A percentile compares a stretch with the other conserved stretches of the same genome.
Conservation (phyloP, 1,139 yeast species). For the Candida labiduridarum region DNA sequence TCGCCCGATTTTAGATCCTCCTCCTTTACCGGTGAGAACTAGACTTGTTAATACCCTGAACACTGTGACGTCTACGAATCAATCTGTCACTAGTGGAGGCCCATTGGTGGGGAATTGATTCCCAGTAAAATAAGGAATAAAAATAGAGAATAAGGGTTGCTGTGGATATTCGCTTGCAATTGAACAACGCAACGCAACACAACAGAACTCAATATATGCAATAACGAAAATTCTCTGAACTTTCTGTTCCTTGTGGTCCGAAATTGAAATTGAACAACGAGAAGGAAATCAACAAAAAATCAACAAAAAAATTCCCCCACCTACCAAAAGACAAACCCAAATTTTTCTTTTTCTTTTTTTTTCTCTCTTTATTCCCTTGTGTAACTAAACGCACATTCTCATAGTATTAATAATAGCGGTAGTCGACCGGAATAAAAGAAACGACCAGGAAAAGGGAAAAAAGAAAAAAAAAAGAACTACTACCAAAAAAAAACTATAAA, state of each 20-base stretch:
- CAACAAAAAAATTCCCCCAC: conserved; percentile 2
- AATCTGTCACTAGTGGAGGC: too few species aligned
- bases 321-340: not conserved
- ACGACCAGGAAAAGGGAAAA: conserved; percentile 1
- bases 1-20: not conserved
- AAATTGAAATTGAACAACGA: not conserved
- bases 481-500: conserved; percentile 4
- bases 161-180: too few species aligned
- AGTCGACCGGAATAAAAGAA: not conserved
- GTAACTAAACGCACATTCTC: too few species aligned
- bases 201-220: too few species aligned
- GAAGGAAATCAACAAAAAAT: not conserved
- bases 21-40: too few species aligned
- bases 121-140: not conserved
- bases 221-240: not conserved
- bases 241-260: conserved; percentile 5
- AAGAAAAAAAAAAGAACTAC: not conserved
- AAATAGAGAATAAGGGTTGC: not conserved
- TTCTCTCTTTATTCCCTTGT: not conserved
- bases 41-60: too few species aligned
- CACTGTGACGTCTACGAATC: too few species aligned
- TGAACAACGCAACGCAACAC: too few species aligned
- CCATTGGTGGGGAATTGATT: not conserved
- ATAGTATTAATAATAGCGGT: too few species aligned
- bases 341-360: not conserved